Conservation (phyloP, 129 eudicot genomes). For the Gnaphalium uliginosum region DNA sequence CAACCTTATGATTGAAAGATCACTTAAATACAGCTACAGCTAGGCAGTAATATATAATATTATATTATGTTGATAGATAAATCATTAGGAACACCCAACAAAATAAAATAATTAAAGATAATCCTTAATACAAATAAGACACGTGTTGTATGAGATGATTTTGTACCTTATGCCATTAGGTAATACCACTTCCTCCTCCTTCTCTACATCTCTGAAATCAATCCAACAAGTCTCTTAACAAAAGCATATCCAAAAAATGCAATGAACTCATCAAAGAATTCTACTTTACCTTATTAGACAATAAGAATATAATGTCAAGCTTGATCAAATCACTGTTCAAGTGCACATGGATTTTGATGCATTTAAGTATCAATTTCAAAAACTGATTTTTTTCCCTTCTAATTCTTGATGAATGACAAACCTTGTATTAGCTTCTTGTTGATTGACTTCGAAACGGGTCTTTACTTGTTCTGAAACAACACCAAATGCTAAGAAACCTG, state of each 20-base stretch:
- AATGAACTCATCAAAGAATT: not conserved
- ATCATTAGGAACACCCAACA: not conserved
- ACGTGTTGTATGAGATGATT: not conserved
- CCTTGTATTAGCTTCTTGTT: constrained; percentile 81
- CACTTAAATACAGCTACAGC: no score
- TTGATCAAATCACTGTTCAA: not conserved
- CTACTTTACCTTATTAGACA: not conserved
- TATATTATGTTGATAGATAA: not conserved
- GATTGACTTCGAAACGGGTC: constrained; percentile 77
- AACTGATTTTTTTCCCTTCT: not conserved
- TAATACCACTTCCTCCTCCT: constrained; percentile 75
- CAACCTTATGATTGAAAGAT: not conserved
- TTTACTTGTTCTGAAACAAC: constrained; percentile 87
- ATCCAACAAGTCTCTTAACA: not conserved
- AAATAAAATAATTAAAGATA: not conserved
- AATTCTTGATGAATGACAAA: constrained; percentile 1
- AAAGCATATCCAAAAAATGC: not conserved
- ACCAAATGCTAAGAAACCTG: constrained; percentile 76
- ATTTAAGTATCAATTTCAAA: not conserved
- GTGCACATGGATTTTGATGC: constrained; percentile 4
- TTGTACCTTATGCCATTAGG: constrained; percentile 87
- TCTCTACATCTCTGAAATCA: constrained; percentile 72
- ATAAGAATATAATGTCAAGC: not conserved
- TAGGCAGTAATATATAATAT: not conserved
- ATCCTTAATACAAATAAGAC: not conserved